Conservation (phyloP, 2,329 filamentous ascomycete genomes). For the Scedosporium apiospermum region DNA sequence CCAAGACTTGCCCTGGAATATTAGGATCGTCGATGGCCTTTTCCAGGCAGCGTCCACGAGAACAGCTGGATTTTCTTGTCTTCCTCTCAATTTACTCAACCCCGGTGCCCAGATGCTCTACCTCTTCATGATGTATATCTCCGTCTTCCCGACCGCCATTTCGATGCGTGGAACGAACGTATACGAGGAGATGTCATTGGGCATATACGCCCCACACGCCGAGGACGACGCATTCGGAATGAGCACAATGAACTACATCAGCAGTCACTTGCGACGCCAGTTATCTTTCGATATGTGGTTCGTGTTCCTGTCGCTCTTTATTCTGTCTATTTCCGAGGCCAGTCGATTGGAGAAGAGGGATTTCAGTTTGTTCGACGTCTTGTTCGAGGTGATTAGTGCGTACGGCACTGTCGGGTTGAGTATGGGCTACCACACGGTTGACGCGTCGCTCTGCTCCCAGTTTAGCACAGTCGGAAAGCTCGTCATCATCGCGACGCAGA, state of each 20-base stretch:
- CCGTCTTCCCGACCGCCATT: conserved; percentile 92
- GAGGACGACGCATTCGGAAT: conserved; percentile 38
- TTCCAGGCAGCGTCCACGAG: conserved; percentile 87
- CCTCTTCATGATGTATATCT: conserved; percentile 99
- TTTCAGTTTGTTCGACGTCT: conserved; percentile 58
- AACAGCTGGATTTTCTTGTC: conserved; percentile 80
- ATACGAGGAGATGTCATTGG: conserved; percentile 83
- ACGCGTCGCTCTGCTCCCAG: conserved; percentile 74
- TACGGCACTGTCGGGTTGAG: conserved; percentile 92
- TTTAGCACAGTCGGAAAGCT: conserved; percentile 68
- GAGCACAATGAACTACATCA: conserved; percentile 70
- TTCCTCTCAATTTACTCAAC: conserved; percentile 70
- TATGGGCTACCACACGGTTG: conserved; percentile 66
- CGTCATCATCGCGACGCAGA: conserved; percentile 59
- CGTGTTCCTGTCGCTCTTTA: conserved; percentile 85
- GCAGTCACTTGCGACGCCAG: conserved; percentile 83
- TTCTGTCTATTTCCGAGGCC: conserved; percentile 85
- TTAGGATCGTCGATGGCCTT: conserved; percentile 73
- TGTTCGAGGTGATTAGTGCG: conserved; percentile 83
- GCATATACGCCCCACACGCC: conserved; percentile 53
- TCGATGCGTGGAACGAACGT: conserved; percentile 90
- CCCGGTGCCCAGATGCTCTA: conserved; percentile 91
- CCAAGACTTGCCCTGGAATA: conserved; percentile 56
- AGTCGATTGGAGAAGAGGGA: conserved; percentile 50
- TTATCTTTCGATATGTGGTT: conserved; percentile 98